A percentile compares a stretch with the other conserved stretches of the same genome.
phyloP scores from a whole-genome alignment of 2,329 filamentous ascomycete genomes.

The Didymella exigua region DNA sequence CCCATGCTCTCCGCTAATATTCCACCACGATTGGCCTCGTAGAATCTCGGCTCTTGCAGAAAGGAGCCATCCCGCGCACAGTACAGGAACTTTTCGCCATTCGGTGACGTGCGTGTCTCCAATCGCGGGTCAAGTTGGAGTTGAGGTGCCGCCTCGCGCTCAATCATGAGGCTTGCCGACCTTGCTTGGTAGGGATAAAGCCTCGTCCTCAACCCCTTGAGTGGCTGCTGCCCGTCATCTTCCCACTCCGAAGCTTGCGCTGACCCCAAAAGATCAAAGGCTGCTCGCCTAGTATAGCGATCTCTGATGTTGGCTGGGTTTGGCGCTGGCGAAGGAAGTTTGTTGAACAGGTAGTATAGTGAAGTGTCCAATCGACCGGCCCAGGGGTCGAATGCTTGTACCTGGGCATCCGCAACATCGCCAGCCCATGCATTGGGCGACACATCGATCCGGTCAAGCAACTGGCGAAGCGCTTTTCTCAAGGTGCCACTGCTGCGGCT shows the following conservation, averaged over 20 bases:
- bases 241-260: conserved; percentile 39
- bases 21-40: conserved; percentile 76
- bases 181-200: conserved; percentile 81
- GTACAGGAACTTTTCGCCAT: conserved; percentile 70
- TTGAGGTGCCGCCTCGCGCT: conserved; percentile 72
- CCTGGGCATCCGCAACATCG: conserved; percentile 21
- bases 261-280: conserved; percentile 60
- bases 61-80: conserved; percentile 68
- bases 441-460: conserved; percentile 63
- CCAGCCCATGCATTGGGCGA: conserved; percentile 64
- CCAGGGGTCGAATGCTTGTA: conserved; percentile 48
- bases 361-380: conserved; percentile 56
- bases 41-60: conserved; percentile 69
- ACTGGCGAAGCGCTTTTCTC: conserved; percentile 51
- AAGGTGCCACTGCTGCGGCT: conserved; percentile 56
- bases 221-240: conserved; percentile 30
- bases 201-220: conserved; percentile 65
- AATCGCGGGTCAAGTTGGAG: conserved; percentile 76
- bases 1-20: conserved; percentile 81
- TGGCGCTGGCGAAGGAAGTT: conserved; percentile 70
- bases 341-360: conserved; percentile 75
- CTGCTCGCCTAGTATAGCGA: conserved; percentile 58
- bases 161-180: conserved; percentile 82
- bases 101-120: conserved; percentile 63
- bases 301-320: conserved; percentile 57